Conservation (phyloP, 768 basidiomycete species). For the Termitomyces sp. region DNA sequence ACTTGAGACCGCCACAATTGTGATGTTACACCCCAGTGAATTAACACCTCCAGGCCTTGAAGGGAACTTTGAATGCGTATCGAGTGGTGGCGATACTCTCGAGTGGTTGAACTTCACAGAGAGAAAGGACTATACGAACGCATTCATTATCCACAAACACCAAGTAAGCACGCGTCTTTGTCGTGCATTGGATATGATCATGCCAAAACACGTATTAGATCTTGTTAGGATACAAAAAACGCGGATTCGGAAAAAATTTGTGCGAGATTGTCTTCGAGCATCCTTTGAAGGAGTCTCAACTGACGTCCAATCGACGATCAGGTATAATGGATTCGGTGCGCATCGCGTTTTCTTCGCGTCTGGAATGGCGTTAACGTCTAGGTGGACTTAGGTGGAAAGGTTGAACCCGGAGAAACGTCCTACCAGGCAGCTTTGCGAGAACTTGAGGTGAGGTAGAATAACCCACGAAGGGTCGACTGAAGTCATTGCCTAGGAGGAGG, state of each 20-base stretch:
- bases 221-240: slow-evolving; percentile 72
- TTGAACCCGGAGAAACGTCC: slow-evolving; percentile 67
- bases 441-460: slow-evolving; percentile 37
- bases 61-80: slow-evolving; percentile 19
- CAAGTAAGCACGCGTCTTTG: slow-evolving; percentile 28
- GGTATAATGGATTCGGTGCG: slow-evolving; percentile 81
- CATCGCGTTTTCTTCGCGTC: background rate
- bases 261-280: slow-evolving; percentile 23
- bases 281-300: background rate
- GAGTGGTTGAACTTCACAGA: slow-evolving; percentile 43
- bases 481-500: slow-evolving; percentile 59
- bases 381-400: slow-evolving; percentile 54
- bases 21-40: background rate
- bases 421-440: slow-evolving; percentile 73
- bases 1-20: background rate
- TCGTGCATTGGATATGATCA: background rate
- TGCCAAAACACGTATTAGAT: slow-evolving; percentile 31
- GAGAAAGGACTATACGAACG: slow-evolving; percentile 59
- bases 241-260: slow-evolving; percentile 67
- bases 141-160: slow-evolving; percentile 51
- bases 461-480: background rate
- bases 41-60: slow-evolving; percentile 38
- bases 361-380: background rate
- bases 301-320: slow-evolving; percentile 21
- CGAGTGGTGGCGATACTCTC: slow-evolving; percentile 33